phyloP scores from a whole-genome alignment of 2,329 filamentous ascomycete genomes.

The Fusarium guadeloupense region DNA sequence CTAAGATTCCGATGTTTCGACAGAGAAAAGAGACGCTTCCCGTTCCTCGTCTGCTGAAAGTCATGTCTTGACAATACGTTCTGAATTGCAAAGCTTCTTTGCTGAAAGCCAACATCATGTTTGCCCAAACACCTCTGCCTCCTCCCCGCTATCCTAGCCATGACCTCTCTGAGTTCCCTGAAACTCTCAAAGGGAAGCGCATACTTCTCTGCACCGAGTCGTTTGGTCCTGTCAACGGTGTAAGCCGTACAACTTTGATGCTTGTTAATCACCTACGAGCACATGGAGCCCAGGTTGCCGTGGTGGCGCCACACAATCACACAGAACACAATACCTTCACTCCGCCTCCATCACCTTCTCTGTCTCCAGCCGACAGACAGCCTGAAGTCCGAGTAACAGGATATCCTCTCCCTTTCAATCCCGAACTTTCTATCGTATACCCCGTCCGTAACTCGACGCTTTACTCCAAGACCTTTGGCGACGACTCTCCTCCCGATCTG shows the following conservation, averaged over 20 bases:
- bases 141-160: conserved; percentile 41
- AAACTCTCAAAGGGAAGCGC: conserved; percentile 65
- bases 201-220: conserved; percentile 76
- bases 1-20: conserved; percentile 6
- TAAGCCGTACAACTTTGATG: conserved; percentile 74
- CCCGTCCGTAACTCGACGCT: conserved; percentile 71
- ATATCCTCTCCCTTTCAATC: conserved; percentile 75
- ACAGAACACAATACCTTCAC: conserved; percentile 64
- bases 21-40: conserved; percentile 40
- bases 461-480: conserved; percentile 67
- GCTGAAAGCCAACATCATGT: conserved; percentile 24
- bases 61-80: neutral
- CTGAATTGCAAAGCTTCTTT: conserved; percentile 1
- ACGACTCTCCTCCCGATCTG: conserved; percentile 63
- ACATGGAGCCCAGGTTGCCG: conserved; percentile 71
- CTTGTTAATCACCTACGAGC: conserved; percentile 72
- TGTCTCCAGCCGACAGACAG: conserved; percentile 47
- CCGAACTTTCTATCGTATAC: conserved; percentile 74
- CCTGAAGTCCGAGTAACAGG: conserved; percentile 68
- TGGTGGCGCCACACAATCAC: conserved; percentile 71
- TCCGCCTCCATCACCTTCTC: conserved; percentile 50
- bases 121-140: conserved; percentile 6
- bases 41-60: conserved; percentile 9
- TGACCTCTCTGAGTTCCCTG: conserved; percentile 57
- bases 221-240: conserved; percentile 77